Evolutionary conservation across 768 basidiomycete genomes (phyloP), one percentile per base, ranked within the genome.

Genomic region (Mycena kentingensis): DNA sequence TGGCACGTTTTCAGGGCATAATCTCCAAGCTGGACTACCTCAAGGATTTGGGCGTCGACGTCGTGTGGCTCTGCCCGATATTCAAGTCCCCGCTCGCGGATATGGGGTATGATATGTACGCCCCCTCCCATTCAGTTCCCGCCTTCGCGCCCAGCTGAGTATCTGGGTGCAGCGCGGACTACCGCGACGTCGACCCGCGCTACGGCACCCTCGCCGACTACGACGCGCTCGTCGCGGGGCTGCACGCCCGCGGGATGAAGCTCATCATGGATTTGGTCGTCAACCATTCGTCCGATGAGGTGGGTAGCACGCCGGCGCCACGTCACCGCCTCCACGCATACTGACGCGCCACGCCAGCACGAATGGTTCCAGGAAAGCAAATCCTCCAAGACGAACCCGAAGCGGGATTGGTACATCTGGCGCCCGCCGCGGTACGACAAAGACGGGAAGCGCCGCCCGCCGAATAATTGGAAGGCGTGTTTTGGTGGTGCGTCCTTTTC

Each of bases 401-500:
- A 85, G 65, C 78, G 87, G 12, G 80, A 89, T 61, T 89, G 86
- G 85, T 91, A 88, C 67, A 76, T 85, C 54, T 90, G 88, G 88
- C 77, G 81, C 13, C 80, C 83, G 4, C 80, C 84, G 2, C 76
- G 70, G 57, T 74, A 70, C 56, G 79, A 82, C 52, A 69, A 69
- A 13, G 66, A 75, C 3, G 86, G 87, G 1, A 70, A 78, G 38
- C 76, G 78, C 21, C 68, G 72, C 2, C 83, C 85, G 5, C 88
- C 88, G 0, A 87, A 88, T 65, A 90, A 90, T 62, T 89, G 88
- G 88, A 75, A 74, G 57, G 81, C 85, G 0, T 67, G 75, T 15
- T 87, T 88, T 63, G 79, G 85, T 71, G 84, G 85, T 79, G 44
- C n/a, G 7, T 49, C 11, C n/a, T 44, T 38, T 13, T 15, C 27